These are phyloP conservation scores for Backusella luteola DNA, from an alignment of 192 early-diverging fungal genomes.

Conservation along the genomic window DNA sequence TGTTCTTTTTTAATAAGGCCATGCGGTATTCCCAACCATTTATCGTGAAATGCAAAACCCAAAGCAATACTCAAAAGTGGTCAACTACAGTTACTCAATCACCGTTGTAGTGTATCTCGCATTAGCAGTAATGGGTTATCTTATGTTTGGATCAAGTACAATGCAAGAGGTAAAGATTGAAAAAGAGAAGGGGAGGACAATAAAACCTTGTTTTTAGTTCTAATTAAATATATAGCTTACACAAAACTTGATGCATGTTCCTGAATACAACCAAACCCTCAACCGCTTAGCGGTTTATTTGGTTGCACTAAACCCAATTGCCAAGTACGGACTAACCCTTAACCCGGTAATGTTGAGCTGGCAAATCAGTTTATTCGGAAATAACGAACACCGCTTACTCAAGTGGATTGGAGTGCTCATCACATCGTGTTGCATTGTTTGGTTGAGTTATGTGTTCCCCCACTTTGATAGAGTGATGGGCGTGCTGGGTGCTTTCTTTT, in stretches of 20 bases:
- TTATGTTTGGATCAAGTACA: constrained; percentile 67
- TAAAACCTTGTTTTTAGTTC: neutral
- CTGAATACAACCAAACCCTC: constrained; percentile 50
- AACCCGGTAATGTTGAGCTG: constrained; percentile 59
- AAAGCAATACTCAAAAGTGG: constrained; percentile 41
- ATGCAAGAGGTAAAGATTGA: constrained; percentile 52
- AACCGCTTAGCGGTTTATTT: constrained; percentile 61
- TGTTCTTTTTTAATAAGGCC: constrained; percentile 34
- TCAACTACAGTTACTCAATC: constrained; percentile 56
- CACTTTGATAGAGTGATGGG: constrained; percentile 32
- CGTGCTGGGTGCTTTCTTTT: constrained; percentile 36
- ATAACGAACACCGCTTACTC: constrained; percentile 2
- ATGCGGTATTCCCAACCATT: constrained; percentile 69
- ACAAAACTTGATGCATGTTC: constrained; percentile 58
- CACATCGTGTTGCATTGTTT: constrained; percentile 18
- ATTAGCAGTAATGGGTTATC: constrained; percentile 56
- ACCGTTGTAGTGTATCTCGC: constrained; percentile 53
- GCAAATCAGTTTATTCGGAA: constrained; percentile 35
- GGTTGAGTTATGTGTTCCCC: constrained; percentile 24
- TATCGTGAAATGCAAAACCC: constrained; percentile 67
- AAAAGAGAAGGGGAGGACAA: neutral
- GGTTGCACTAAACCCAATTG: constrained; percentile 70
- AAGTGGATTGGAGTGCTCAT: constrained; percentile 15
- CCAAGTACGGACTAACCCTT: constrained; percentile 67
- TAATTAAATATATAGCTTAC: constrained; percentile 51